Conservation (phyloP, 495 filamentous ascomycete genomes). For the Bombardia bombarda region DNA sequence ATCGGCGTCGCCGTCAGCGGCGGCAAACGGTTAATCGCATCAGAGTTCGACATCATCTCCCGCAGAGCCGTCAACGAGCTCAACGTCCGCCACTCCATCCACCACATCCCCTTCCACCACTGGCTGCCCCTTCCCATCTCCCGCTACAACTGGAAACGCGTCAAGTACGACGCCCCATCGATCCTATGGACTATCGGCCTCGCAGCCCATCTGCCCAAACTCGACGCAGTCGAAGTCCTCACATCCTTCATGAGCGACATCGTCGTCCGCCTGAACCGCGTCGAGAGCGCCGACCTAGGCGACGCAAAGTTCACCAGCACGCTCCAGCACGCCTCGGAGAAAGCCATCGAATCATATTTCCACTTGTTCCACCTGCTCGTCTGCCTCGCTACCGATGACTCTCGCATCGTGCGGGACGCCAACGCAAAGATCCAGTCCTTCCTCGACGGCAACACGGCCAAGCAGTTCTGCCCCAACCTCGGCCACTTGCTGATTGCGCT, state of each 20-base stretch:
- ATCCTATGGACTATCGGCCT: constrained; percentile 12
- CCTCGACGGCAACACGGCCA: constrained; percentile 28
- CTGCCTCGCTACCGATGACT: constrained; percentile 24
- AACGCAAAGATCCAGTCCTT: constrained; percentile 29
- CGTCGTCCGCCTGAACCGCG: constrained; percentile 36
- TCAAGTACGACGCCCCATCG: constrained; percentile 15
- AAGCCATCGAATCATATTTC: constrained; percentile 47
- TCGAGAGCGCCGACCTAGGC: not conserved
- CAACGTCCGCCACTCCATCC: constrained; percentile 28
- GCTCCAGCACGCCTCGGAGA: constrained; percentile 41
- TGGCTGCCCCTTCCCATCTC: constrained; percentile 45
- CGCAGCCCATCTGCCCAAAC: constrained; percentile 6
- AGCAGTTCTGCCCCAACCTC: constrained; percentile 38
- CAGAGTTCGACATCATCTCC: constrained; percentile 44
- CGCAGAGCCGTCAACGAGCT: constrained; percentile 27
- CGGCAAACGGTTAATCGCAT: constrained; percentile 24
- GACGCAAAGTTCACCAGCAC: constrained; percentile 27
- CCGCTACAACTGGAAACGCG: constrained; percentile 32
- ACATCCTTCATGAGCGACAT: constrained; percentile 46
- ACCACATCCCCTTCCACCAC: constrained; percentile 28
- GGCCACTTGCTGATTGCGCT: constrained; percentile 40
- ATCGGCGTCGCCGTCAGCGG: constrained; percentile 30
- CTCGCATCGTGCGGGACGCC: constrained; percentile 18
- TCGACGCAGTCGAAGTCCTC: constrained; percentile 22
- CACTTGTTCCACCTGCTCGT: constrained; percentile 45